phyloP scores from a whole-genome alignment of 106 monocot species.

The Vanilla planifolia region DNA sequence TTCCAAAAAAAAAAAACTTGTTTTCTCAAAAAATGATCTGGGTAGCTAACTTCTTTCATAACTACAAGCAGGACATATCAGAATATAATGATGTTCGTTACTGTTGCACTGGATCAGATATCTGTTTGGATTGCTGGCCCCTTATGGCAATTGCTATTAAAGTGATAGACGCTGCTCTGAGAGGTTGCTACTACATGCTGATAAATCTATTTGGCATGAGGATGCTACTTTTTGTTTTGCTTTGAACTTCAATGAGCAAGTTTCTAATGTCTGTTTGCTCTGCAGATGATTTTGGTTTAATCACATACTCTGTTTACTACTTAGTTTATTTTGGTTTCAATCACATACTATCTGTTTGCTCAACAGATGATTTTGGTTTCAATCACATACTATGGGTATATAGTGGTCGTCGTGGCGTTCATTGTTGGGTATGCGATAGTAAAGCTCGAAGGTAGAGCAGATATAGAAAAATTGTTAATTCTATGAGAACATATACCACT shows the following conservation, averaged over 20 bases:
- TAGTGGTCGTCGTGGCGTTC: constrained; percentile 97
- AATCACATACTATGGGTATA: constrained; percentile 95
- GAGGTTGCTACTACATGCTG: constrained; percentile 40
- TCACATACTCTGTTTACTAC: no score
- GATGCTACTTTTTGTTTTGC: no score
- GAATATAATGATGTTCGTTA: constrained; percentile 96
- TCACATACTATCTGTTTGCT: no score
- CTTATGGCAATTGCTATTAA: constrained; percentile 95
- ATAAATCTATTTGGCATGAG: no score
- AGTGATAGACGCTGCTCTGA: constrained; percentile 80
- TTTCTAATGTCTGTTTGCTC: no score
- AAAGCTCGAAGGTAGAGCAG: constrained; percentile 75
- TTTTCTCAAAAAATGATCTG: no score
- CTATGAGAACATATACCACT: not conserved
- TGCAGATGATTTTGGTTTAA: no score
- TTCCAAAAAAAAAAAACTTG: no score
- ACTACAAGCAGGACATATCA: constrained; percentile 65
- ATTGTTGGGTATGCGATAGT: constrained; percentile 99
- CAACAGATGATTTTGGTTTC: constrained; percentile 97
- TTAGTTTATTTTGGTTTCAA: no score
- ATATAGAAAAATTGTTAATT: not conserved
- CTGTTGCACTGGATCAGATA: constrained; percentile 95
- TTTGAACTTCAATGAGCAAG: no score
- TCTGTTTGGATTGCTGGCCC: constrained; percentile 90
- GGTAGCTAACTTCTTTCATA: not conserved